Base-by-base conservation (phyloP, 169 alveolate genomes). In the Cryptosporidium tyzzeri region DNA sequence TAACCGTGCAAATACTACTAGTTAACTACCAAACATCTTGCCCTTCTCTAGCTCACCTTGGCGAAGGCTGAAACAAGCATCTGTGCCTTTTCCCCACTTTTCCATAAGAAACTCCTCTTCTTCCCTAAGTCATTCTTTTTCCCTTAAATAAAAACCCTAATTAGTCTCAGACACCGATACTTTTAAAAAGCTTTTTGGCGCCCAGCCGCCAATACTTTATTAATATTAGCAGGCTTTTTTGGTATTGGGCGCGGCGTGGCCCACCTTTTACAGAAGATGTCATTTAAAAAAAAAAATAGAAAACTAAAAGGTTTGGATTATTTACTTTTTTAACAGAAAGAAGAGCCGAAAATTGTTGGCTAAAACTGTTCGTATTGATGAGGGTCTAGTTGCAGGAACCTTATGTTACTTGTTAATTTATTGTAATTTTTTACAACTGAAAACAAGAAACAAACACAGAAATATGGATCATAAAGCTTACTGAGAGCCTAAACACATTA, bases 391-490 rank as follows among this genome's bases (percentile, higher is more conserved):
- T 55, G 67, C 37, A 55, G 5, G 67, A 7, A 16, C 16, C 1
- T 26, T 23, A 7, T 21, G 31, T 21, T 55, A 2, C 35, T 10
- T 2, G 37, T 23, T 23, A n/a, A 55, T 55, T 23, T 55, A 16
- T 55, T n/a, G 37, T 10, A 9, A 55, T n/a, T 3, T 1, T 8
- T 9, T 26, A 10, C 35, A 23, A 55, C 37, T 16, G 18, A 2
- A 55, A n/a, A 29, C n/a, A 2, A 7, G 35, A 55, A 55, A 55
- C 37, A 16, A 23, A 26, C 37, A n/a, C 67, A 55, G 65, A 53
- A 55, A 23, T 55, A 55, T 55, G 67, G 67, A 55, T 55, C 67
- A 55, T 55, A 55, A 9, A 26, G 67, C 37, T 26, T 23, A 23
- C 67, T 23, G 37, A 55, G 14, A 55, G 14, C 35, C 14, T 55